Evolutionary conservation across 768 basidiomycete species (phyloP).

Genomic region (Leccinum ochraceum): DNA sequence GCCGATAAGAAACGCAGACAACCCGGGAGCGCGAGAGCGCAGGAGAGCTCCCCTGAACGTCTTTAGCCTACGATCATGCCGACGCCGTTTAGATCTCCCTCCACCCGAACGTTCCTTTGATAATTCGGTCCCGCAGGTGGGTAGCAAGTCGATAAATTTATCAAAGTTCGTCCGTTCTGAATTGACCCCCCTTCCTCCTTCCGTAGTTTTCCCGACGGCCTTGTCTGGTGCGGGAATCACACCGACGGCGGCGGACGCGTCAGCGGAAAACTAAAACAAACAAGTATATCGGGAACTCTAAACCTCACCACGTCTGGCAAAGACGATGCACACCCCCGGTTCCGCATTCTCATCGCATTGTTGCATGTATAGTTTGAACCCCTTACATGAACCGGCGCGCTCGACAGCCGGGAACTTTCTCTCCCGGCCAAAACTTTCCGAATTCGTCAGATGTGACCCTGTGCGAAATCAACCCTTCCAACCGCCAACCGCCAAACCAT

Average conservation of each 20-base stretch:
- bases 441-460: neutral
- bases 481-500: neutral
- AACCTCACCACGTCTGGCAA: slow-evolving; percentile 1
- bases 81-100: neutral
- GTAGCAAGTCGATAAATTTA: neutral
- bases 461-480: neutral
- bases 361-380: neutral
- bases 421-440: neutral
- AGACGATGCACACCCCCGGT: neutral
- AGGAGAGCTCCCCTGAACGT: neutral
- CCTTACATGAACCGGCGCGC: neutral
- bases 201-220: neutral
- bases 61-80: neutral
- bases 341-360: neutral
- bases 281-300: neutral
- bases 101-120: neutral
- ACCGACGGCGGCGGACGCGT: neutral
- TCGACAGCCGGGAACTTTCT: neutral
- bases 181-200: neutral
- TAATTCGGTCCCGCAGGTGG: slow-evolving; percentile 6
- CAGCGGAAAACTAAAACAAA: neutral
- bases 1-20: neutral
- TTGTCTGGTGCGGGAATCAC: neutral
- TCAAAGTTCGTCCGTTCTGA: neutral
- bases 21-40: neutral